Evolutionary conservation across 768 basidiomycete species (phyloP).

Genomic region (Termitomyces sp.): DNA sequence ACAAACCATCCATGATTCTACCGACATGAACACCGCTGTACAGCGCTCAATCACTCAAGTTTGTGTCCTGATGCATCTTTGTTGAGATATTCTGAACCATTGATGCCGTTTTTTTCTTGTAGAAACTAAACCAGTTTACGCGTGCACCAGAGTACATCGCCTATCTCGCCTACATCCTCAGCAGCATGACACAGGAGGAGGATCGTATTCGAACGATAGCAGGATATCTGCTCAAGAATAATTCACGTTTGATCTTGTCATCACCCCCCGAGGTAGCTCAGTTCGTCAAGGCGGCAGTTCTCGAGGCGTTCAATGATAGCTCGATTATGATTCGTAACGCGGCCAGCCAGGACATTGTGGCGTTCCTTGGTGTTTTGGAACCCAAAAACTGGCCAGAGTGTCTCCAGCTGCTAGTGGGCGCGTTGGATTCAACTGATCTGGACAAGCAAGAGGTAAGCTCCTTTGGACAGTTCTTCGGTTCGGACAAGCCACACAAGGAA

Average conservation of each 20-base stretch:
- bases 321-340: constrained; percentile 91
- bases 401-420: constrained; percentile 76
- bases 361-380: constrained; percentile 84
- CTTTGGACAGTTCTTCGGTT: background rate
- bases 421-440: constrained; percentile 72
- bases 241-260: constrained; percentile 73
- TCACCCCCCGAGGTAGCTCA: constrained; percentile 64
- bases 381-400: constrained; percentile 96
- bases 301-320: constrained; percentile 78
- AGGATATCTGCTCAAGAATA: constrained; percentile 97
- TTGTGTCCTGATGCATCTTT: constrained; percentile 24
- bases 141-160: constrained; percentile 92
- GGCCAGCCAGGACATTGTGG: constrained; percentile 89
- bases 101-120: constrained; percentile 14
- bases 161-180: constrained; percentile 93
- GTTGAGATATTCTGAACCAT: constrained; percentile 22
- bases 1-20: constrained; percentile 88
- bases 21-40: constrained; percentile 68
- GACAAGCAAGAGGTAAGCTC: constrained; percentile 82
- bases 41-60: constrained; percentile 87
- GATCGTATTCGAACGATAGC: constrained; percentile 95
- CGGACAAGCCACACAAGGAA: background rate
- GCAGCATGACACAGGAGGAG: constrained; percentile 76
- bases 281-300: constrained; percentile 74
- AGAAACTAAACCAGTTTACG: constrained; percentile 89